Base-by-base conservation (phyloP, 2,329 filamentous ascomycete genomes). In the Chaetothyriales sp. region DNA sequence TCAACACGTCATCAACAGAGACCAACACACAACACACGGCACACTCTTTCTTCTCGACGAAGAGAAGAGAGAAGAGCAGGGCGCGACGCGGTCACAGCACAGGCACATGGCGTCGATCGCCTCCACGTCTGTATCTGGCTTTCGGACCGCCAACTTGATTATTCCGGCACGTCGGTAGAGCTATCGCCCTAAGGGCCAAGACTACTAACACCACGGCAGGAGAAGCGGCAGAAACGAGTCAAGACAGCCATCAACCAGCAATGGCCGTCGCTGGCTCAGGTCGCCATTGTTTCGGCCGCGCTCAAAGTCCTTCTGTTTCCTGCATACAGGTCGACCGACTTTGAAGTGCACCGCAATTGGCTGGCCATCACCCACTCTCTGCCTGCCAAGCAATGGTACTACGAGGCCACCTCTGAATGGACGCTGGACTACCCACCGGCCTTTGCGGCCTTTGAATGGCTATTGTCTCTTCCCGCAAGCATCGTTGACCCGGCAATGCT, bases 281-380 rank as follows among this genome's bases (percentile, higher is more conserved):
- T 85, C 74, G 87, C 88, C 60, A 71, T 94, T 60, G 82, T 94
- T 59, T 85, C 89, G 51, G 84, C 86, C 20, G 88, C 89, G 33
- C 80, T 97, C 68, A 97, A 97, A 73, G 75, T 95, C 56, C 80
- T 97, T 54, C 77, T 97, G 52, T 92, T 95, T 69, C 90, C 90
- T 28, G 86, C 90, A 61, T 97, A 97, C 75, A 95, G 94, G 76
- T 98, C 92, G 5, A 98, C 92, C 61, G 92, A 98, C 69, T 98
- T 98, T 64, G 92, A 98, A 69, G 92, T 98, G 51, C 92, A 98
- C 70, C 83, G 92, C 59, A 98, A 98, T 73, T 98, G 92, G 92
- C 81, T 98, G 43, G 92, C 92, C 57, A 88, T 97, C 61, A 97
- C 92, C 4, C 77, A 95, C 70, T 94, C 86, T 56, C 77, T 97